These are phyloP conservation scores for Fistulifera solaris DNA, from an alignment of 108 stramenopile genomes.

Conservation along the genomic window DNA sequence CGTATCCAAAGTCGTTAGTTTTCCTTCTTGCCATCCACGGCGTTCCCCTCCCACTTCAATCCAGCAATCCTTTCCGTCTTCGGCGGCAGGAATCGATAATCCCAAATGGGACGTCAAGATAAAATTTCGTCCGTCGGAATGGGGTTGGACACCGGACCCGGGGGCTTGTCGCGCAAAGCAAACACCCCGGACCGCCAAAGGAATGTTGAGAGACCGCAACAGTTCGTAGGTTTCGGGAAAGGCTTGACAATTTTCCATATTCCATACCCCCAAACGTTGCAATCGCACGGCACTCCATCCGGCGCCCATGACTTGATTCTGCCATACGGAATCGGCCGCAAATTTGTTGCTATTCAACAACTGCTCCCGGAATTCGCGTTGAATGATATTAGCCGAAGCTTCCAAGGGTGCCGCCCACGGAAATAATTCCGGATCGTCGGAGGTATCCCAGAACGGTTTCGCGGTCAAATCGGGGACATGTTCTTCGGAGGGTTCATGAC, in stretches of 20 bases:
- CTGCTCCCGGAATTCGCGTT: slow-evolving; percentile 66
- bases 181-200: slow-evolving; percentile 89
- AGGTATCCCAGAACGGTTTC: slow-evolving; percentile 78
- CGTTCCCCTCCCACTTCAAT: slow-evolving; percentile 70
- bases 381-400: slow-evolving; percentile 57
- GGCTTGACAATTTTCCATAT: slow-evolving; percentile 66
- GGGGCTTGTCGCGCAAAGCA: slow-evolving; percentile 86
- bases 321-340: slow-evolving; percentile 69
- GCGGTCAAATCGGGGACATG: slow-evolving; percentile 83
- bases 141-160: slow-evolving; percentile 76
- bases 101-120: slow-evolving; percentile 89
- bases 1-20: slow-evolving; percentile 79
- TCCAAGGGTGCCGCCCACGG: slow-evolving; percentile 81
- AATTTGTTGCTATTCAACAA: slow-evolving; percentile 34
- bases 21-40: slow-evolving; percentile 60
- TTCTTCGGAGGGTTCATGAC: slow-evolving; percentile 84
- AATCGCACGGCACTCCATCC: slow-evolving; percentile 88
- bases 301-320: slow-evolving; percentile 81
- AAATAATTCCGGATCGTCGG: slow-evolving; percentile 34
- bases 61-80: slow-evolving; percentile 38
- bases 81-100: slow-evolving; percentile 54
- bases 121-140: slow-evolving; percentile 89
- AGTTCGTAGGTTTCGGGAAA: slow-evolving; percentile 83
- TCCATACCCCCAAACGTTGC: slow-evolving; percentile 89
- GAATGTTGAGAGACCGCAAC: slow-evolving; percentile 64